Evolutionary conservation across 2,329 filamentous ascomycete species (phyloP), one percentile per base, ranked within the genome.

Genomic region (Beauveria brongniartii): DNA sequence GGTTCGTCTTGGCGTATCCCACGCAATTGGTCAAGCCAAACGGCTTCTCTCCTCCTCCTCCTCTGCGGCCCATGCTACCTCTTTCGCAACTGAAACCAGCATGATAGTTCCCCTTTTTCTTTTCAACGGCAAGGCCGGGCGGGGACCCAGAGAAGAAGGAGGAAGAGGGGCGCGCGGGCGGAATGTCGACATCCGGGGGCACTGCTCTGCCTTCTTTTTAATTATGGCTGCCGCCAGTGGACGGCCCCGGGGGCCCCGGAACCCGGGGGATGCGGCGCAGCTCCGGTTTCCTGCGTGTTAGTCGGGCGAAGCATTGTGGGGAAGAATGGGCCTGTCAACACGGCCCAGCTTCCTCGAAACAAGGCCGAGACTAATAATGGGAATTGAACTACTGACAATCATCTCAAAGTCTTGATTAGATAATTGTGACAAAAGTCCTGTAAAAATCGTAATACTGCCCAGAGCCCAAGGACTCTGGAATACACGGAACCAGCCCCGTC

Each of bases 1-100:
- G 55, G 44, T 58, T 58, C 55, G 55, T 34, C 55, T 51, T 58
- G 46, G 30, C 55, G 30, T 50, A 41, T 58, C 41, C 46, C 55
- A 58, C 43, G 9, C 44, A 50, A 58, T 50, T 50, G 46, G 55
- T 58, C 46, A 16, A 50, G 34, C 55, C 55, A 50, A 40, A 58
- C 55, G 55, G 55, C 44, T 58, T 26, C 16, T 37, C 14, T 44
- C 54, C 54, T 34, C 30, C 30, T 30, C 9, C 30, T 30, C 30
- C 30, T 30, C 30, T 20, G 12, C 34, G 16, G 46, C 22, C 16
- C 46, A n/a, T 43, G 22, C 10, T 24, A 37, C 28, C 28, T 52
- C n/a, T 40, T 24, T 40, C n/a, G 26, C 26, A 22, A 24, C 30
- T 52, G 48, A 26, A 14, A 34, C 30, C 10, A 14, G 12, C 30